Conservation (phyloP, 2,329 filamentous ascomycete genomes). For the Diaporthe batatas region DNA sequence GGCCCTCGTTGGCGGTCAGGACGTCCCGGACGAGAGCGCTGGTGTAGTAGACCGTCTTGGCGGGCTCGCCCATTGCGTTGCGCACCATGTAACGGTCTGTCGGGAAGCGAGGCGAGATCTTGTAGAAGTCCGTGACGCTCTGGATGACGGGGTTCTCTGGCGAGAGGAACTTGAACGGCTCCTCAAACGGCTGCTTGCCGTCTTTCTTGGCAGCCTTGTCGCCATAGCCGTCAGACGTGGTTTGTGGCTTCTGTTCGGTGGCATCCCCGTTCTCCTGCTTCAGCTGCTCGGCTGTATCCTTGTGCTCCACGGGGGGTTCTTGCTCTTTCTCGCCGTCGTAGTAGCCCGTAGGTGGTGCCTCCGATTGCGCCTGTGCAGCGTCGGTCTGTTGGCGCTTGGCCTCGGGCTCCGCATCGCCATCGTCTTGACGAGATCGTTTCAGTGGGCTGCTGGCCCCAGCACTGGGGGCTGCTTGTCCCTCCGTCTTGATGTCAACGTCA, state of each 20-base stretch:
- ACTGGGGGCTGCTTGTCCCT: conserved; percentile 15
- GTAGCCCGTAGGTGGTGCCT: conserved; percentile 36
- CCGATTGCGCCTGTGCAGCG: conserved; percentile 41
- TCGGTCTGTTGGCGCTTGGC: conserved; percentile 42
- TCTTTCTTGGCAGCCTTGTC: conserved; percentile 56
- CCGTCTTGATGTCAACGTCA: conserved; percentile 39
- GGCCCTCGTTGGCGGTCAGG: conserved; percentile 86
- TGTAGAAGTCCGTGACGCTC: conserved; percentile 86
- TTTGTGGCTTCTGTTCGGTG: conserved; percentile 43
- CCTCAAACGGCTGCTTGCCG: conserved; percentile 74
- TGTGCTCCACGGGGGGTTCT: conserved; percentile 29
- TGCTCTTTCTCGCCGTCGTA: conserved; percentile 39
- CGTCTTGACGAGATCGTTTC: conserved; percentile 43
- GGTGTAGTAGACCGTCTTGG: conserved; percentile 98
- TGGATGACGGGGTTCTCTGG: conserved; percentile 81
- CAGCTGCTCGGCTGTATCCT: conserved; percentile 24
- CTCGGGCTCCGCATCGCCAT: conserved; percentile 30
- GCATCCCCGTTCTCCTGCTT: conserved; percentile 30
- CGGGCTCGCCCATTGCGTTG: conserved; percentile 87
- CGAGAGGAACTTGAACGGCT: conserved; percentile 93
- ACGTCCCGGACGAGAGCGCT: conserved; percentile 87
- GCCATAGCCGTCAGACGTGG: conserved; percentile 44
- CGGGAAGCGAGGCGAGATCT: conserved; percentile 86
- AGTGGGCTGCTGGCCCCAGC: conserved; percentile 28
- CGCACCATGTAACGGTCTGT: conserved; percentile 95